phyloP scores from a whole-genome alignment of 805 yeast genomes.

The Candida krabiensis region DNA sequence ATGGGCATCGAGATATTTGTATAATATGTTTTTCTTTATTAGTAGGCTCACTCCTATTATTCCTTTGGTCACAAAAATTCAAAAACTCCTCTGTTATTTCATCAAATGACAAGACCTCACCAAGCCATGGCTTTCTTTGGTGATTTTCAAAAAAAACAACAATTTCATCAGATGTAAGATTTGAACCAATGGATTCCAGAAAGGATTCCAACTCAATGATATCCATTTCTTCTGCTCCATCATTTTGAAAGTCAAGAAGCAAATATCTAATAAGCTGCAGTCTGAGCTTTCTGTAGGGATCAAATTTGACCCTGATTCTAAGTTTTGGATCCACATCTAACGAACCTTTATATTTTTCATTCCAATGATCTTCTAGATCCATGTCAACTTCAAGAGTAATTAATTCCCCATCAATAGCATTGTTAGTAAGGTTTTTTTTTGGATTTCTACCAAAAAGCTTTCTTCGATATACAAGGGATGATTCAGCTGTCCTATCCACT shows the following conservation, averaged over 20 bases:
- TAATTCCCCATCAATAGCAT: constrained; percentile 41
- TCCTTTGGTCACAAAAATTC: constrained; percentile 32
- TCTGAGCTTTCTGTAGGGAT: constrained; percentile 63
- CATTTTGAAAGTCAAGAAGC: constrained; percentile 48
- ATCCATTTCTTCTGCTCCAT: constrained; percentile 45
- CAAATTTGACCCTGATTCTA: constrained; percentile 60
- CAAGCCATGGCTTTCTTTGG: constrained; percentile 51
- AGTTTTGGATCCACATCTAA: constrained; percentile 51
- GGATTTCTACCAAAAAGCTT: constrained; percentile 27
- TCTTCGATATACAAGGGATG: constrained; percentile 11
- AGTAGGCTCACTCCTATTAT: not conserved
- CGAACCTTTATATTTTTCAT: constrained; percentile 34
- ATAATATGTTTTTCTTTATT: constrained; percentile 40
- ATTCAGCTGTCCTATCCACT: constrained; percentile 14
- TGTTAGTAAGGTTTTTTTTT: constrained; percentile 33
- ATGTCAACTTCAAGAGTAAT: constrained; percentile 39
- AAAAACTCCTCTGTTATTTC: constrained; percentile 51
- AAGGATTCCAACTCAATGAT: constrained; percentile 62
- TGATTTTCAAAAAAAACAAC: constrained; percentile 49
- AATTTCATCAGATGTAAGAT: constrained; percentile 54
- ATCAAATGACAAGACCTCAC: constrained; percentile 45
- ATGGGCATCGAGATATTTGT: constrained; percentile 73
- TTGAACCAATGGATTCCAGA: constrained; percentile 63
- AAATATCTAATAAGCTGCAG: constrained; percentile 69
- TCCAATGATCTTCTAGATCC: constrained; percentile 28